phyloP scores from a whole-genome alignment of 371 early-diverging fungal species.

The Aphelidium insulamus region DNA sequence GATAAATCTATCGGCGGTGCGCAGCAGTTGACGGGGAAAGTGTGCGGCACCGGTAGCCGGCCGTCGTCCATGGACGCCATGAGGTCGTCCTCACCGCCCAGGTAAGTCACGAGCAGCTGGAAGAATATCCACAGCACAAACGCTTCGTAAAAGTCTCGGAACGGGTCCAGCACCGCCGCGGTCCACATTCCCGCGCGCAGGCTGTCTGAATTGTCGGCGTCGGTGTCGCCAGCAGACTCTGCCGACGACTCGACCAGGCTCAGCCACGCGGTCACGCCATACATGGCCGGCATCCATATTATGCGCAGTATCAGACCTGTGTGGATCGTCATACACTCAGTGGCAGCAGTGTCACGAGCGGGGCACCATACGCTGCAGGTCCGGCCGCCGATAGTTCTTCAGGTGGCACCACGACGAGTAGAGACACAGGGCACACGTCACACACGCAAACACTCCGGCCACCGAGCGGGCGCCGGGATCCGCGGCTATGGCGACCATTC shows the following conservation, averaged over 20 bases:
- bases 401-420: slow-evolving; percentile 14
- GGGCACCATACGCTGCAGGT: slow-evolving; percentile 62
- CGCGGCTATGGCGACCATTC: too few species aligned
- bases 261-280: neutral
- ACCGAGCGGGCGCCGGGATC: too few species aligned
- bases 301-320: neutral
- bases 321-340: neutral
- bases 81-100: slow-evolving; percentile 78
- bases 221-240: slow-evolving; percentile 84
- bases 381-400: slow-evolving; percentile 22
- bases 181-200: slow-evolving; percentile 43
- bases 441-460: too few species aligned
- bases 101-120: slow-evolving; percentile 58
- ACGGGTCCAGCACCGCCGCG: slow-evolving; percentile 70
- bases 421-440: too few species aligned
- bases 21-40: slow-evolving; percentile 58
- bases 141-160: slow-evolving; percentile 88
- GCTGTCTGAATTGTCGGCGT: slow-evolving; percentile 62
- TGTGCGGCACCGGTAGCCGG: slow-evolving; percentile 47
- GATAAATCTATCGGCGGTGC: slow-evolving; percentile 48
- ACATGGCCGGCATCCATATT: neutral
- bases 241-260: slow-evolving; percentile 1
- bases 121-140: slow-evolving; percentile 92
- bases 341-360: slow-evolving; percentile 9
- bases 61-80: slow-evolving; percentile 45